Conservation (phyloP, 2,329 filamentous ascomycete genomes). For the Cordyceps militaris region DNA sequence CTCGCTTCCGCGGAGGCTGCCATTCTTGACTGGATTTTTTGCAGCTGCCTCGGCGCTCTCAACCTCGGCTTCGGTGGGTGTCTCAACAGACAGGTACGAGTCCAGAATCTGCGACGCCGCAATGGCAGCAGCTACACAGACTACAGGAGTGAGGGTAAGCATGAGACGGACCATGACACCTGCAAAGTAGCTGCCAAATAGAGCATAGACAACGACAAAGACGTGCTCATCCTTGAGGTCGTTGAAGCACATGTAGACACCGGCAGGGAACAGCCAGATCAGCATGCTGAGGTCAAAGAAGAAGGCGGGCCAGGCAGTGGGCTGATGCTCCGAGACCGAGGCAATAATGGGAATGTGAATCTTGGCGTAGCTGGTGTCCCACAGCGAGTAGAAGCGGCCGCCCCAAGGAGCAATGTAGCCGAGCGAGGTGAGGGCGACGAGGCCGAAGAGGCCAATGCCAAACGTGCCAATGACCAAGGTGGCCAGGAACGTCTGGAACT, state of each 20-base stretch:
- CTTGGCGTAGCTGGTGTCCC: slow-evolving; percentile 96
- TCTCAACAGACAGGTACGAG: slow-evolving; percentile 65
- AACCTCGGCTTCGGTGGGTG: slow-evolving; percentile 47
- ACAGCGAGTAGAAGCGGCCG: slow-evolving; percentile 97
- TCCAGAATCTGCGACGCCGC: slow-evolving; percentile 84
- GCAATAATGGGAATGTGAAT: slow-evolving; percentile 99
- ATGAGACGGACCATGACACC: slow-evolving; percentile 99
- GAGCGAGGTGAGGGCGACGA: slow-evolving; percentile 81
- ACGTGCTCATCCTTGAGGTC: slow-evolving; percentile 92
- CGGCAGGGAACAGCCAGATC: slow-evolving; percentile 98
- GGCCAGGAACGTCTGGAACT: slow-evolving; percentile 86
- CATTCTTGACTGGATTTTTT: slow-evolving; percentile 47
- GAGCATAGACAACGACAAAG: slow-evolving; percentile 94
- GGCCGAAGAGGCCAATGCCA: slow-evolving; percentile 60
- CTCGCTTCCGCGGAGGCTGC: slow-evolving; percentile 61
- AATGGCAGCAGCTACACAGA: slow-evolving; percentile 89
- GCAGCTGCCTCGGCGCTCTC: slow-evolving; percentile 44
- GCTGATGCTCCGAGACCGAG: slow-evolving; percentile 98
- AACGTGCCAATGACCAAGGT: slow-evolving; percentile 70
- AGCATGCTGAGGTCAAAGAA: slow-evolving; percentile 98
- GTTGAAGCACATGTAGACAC: slow-evolving; percentile 97
- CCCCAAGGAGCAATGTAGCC: slow-evolving; percentile 96
- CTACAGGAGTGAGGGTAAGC: slow-evolving; percentile 92
- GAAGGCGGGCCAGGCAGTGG: slow-evolving; percentile 97
- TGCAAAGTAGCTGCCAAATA: slow-evolving; percentile 95